A percentile compares a stretch with the other conserved stretches of the same genome.
Conservation (phyloP, 2,329 filamentous ascomycete species). For the Monosporascus sp. region DNA sequence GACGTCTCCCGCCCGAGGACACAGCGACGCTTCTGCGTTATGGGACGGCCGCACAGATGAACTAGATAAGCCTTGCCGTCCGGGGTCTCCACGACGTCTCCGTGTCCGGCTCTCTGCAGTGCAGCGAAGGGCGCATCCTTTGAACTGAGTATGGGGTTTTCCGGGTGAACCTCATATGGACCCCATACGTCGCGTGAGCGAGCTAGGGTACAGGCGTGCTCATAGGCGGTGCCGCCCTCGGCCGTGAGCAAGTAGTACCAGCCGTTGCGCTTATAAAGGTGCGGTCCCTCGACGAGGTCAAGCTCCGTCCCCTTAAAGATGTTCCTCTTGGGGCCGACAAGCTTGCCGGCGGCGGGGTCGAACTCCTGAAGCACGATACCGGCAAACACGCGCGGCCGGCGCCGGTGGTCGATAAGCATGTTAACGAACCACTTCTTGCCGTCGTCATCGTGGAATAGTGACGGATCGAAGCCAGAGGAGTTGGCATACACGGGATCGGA, state of each 20-base stretch:
- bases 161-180: slow-evolving; percentile 56
- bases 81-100: slow-evolving; percentile 48
- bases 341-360: slow-evolving; percentile 40
- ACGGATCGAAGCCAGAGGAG: slow-evolving; percentile 59
- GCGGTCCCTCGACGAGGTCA: slow-evolving; percentile 50
- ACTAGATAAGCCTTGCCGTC: slow-evolving; percentile 50
- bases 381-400: slow-evolving; percentile 43
- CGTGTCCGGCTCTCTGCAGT: slow-evolving; percentile 49
- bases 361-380: slow-evolving; percentile 57
- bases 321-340: slow-evolving; percentile 51
- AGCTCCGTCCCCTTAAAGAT: slow-evolving; percentile 52
- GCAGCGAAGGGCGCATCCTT: slow-evolving; percentile 44
- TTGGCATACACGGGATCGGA: slow-evolving; percentile 56
- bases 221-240: slow-evolving; percentile 56
- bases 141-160: slow-evolving; percentile 51
- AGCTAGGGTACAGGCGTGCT: slow-evolving; percentile 57
- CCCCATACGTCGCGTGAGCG: slow-evolving; percentile 49
- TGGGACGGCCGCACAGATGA: slow-evolving; percentile 47
- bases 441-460: slow-evolving; percentile 52
- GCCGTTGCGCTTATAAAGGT: slow-evolving; percentile 52
- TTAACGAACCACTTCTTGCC: slow-evolving; percentile 53
- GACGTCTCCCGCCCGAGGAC: slow-evolving; percentile 51
- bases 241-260: slow-evolving; percentile 58
- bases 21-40: slow-evolving; percentile 45
- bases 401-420: slow-evolving; percentile 51